Base-by-base conservation (phyloP, 2,329 filamentous ascomycete genomes). In the Aspergillus pseudonomiae region DNA sequence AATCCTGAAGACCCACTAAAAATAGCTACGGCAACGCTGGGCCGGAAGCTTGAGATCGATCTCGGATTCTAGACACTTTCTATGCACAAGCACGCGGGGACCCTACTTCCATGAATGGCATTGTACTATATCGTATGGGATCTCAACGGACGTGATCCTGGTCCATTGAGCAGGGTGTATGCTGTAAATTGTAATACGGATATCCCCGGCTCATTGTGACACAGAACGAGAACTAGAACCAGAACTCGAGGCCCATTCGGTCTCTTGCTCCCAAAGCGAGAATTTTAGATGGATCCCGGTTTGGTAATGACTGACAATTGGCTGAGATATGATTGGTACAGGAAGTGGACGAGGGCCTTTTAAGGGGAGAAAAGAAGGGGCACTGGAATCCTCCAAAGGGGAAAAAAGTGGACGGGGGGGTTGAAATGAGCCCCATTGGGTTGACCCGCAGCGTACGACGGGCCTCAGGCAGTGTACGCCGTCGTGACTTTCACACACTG, bases 261-360 rank as follows among this genome's bases (percentile, higher is more conserved):
- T 36, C 6, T 36, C 5, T 36, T 36, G 14, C 45, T 48, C 21
- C 5, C 21, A 24, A 48, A 48, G 45, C 45, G 26, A 26, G 45
- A 19, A 19, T 19, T 24, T 30, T 10, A 14, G 46, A 52, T 52
- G 19, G 26, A 32, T 21, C 48, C 12, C 4, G 16, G 14, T 30
- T 52, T 52, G 28, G 28, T 52, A 32, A 52, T 32, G 28, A 52
- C 48, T 52, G 48, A 52, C 48, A 52, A 52, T 52, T 52, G 19
- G 9, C 16, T 9, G 4, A 24, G 30, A 11, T 11, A 12, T 52
- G 48, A 52, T 52, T 52, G 48, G 48, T 10, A 21, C 16, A 16
- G 6, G 34, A 16, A 5, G n/a, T 16, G 45, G 45, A 19, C 26
- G 45, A 48, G 14, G 34, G 34, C 34, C 34, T 16, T 14, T 36